Evolutionary conservation across 2,329 filamentous ascomycete species (phyloP).

Genomic region (Alternaria postmessia): DNA sequence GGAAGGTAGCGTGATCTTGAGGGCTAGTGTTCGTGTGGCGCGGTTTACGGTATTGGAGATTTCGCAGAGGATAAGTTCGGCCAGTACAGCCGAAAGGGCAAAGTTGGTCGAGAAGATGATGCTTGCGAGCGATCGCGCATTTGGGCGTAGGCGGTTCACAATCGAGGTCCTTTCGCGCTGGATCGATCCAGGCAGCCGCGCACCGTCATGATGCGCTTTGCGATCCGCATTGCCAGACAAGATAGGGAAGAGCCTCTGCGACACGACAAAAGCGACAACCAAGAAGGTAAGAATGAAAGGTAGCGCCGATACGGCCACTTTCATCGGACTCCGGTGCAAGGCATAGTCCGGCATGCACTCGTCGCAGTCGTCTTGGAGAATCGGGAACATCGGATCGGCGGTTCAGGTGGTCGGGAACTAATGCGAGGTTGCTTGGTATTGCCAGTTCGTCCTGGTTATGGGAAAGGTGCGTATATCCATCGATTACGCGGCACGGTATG

Average conservation of each 20-base stretch:
- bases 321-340: slow-evolving; percentile 54
- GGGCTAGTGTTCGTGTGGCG: slow-evolving; percentile 70
- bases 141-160: slow-evolving; percentile 50
- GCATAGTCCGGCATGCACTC: slow-evolving; percentile 64
- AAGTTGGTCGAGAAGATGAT: slow-evolving; percentile 79
- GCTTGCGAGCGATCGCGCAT: slow-evolving; percentile 59
- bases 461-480: slow-evolving; percentile 35
- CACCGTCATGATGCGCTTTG: slow-evolving; percentile 69
- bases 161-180: slow-evolving; percentile 34
- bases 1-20: slow-evolving; percentile 73
- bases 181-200: slow-evolving; percentile 60
- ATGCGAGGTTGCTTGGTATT: slow-evolving; percentile 24
- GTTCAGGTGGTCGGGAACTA: slow-evolving; percentile 11
- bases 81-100: slow-evolving; percentile 78
- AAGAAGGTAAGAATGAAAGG: slow-evolving; percentile 78
- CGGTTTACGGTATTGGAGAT: slow-evolving; percentile 78
- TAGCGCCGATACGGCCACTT: slow-evolving; percentile 66
- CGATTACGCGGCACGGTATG: slow-evolving; percentile 25
- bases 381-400: slow-evolving; percentile 41
- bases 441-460: slow-evolving; percentile 27
- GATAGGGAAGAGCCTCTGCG: slow-evolving; percentile 75
- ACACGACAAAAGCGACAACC: slow-evolving; percentile 67
- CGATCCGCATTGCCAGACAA: slow-evolving; percentile 67
- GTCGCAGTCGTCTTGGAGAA: slow-evolving; percentile 61
- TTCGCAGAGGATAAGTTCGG: slow-evolving; percentile 83